Evolutionary conservation across 768 basidiomycete genomes (phyloP), one percentile per base, ranked within the genome.

Genomic region (Russula foetens): DNA sequence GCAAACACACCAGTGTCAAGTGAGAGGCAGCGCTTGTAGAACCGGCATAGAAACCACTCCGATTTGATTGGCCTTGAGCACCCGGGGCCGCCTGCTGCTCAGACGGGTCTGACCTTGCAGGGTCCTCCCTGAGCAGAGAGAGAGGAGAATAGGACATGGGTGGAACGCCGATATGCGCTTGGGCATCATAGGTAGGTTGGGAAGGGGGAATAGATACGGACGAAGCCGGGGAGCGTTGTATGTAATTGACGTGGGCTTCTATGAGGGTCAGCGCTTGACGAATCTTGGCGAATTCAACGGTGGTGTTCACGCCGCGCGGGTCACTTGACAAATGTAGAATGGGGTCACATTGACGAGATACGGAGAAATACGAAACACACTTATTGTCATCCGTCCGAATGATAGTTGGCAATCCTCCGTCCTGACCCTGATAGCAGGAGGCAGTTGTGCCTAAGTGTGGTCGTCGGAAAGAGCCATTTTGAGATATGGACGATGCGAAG

Each of bases 351-450:
- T 9, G 45, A 8, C 17, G 4, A 45, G 58, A 60, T 57, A 56
- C 19, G 62, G 35, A 59, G 56, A 54, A 43, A 41, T 47, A 28
- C 9, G 56, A 65, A 46, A 35, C 59, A 79, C 81, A 68, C 70
- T 83, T 84, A 78, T 78, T 17, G 68, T 77, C 76, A 69, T 68
- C 68, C 66, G 35, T 26, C 84, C 84, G 75, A 85, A 83, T 72
- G 77, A 71, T n/a, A 68, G 67, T 52, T 75, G 71, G 68, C 81
- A 81, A 55, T 75, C 63, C 43, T 2, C 71, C 72, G 60, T 88
- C 88, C 69, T 83, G 82, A 56, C 81, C 84, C 70, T 89, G 86
- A 75, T 91, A 91, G 75, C 90, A 92, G 67, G 80, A 80, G 38
- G 86, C 82, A 68, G 87, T 83, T 38, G 90, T 92, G 59, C 90